These are phyloP conservation scores for Tuctoria greenei DNA, from an alignment of 176 grass and related monocot species.

Conservation along the genomic window DNA sequence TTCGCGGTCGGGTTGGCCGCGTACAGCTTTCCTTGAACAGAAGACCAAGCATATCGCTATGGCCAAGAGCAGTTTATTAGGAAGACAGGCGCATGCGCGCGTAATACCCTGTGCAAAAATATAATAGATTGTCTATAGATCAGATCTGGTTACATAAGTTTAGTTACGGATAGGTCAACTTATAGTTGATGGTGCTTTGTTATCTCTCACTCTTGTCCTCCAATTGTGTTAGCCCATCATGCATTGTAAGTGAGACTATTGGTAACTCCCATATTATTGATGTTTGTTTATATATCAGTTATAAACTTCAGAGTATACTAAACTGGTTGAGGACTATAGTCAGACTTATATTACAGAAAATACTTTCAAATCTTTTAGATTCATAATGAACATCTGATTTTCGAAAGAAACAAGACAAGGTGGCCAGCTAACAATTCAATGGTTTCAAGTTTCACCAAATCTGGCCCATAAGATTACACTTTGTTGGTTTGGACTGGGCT, in stretches of 20 bases:
- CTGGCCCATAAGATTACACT: neutral
- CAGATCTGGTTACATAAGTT: slow-evolving; percentile 1
- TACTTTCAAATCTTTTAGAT: no score
- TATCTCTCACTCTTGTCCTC: no score
- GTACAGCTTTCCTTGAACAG: neutral
- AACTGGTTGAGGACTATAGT: no score
- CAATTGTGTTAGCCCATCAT: no score
- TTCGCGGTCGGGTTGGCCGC: neutral
- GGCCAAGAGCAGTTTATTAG: neutral
- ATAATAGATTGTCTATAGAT: neutral
- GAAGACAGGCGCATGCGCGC: no score
- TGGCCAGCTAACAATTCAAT: neutral
- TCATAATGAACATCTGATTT: neutral
- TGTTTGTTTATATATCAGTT: no score
- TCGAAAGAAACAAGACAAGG: neutral
- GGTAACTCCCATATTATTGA: no score
- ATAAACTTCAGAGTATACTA: no score
- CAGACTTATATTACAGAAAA: no score
- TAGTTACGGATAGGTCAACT: neutral
- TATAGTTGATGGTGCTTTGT: neutral
- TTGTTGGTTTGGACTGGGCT: neutral
- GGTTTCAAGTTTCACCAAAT: neutral
- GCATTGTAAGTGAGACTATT: no score
- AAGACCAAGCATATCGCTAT: neutral
- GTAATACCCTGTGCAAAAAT: neutral